Base-by-base conservation (phyloP, 345 rosid genomes). In the Eucalyptus camaldulensis region DNA sequence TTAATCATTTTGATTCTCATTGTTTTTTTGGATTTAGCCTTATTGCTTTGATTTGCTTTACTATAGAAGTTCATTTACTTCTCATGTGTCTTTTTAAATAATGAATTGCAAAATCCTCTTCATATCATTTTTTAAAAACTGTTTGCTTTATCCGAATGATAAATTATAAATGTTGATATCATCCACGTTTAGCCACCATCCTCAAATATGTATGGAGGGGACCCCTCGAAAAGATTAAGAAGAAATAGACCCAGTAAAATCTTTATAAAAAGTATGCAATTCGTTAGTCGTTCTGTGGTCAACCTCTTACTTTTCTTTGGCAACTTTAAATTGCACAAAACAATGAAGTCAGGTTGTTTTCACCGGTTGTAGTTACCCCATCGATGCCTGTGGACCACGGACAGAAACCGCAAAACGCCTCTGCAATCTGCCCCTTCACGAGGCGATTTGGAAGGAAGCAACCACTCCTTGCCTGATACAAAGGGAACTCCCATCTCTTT, bases 21-120 rank as follows among this genome's bases (percentile, higher is more conserved):
- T 24, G 0, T 56, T 56, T 56, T 56, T 0, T 24, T 22, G 29
- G 0, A 56, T 24, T 4, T 56, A 1, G 1, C 29, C 0, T 24
- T 56, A 10, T 56, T 56, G 29, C 13, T 56, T 24, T 10, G 29
- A 56, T 56, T 56, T 56, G 10, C 62, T 22, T 22, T 56, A 24
- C 6, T 10, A 56, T 4, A 1, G 0, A 56, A 56, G 3, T 56
- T 56, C 13, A 22, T 56, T 22, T 24, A 1, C 29, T 56, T 56
- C 3, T 56, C 29, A 24, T 56, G 3, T 24, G 4, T 24, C 6
- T 1, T 24, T 24, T 56, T 56, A 56, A 24, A 22, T 56, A 24
- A 56, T 24, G 29, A 56, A 24, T 19, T 53, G 58, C 0, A 0
- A 53, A 0, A 53, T 19, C 10, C 1, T 53, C 2, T 7, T 53